Percentiles rank a stretch among this genome's conserved stretches.
These are phyloP conservation scores for Linnemannia exigua DNA, from an alignment of 192 early-diverging fungal species.

Conservation along the genomic window DNA sequence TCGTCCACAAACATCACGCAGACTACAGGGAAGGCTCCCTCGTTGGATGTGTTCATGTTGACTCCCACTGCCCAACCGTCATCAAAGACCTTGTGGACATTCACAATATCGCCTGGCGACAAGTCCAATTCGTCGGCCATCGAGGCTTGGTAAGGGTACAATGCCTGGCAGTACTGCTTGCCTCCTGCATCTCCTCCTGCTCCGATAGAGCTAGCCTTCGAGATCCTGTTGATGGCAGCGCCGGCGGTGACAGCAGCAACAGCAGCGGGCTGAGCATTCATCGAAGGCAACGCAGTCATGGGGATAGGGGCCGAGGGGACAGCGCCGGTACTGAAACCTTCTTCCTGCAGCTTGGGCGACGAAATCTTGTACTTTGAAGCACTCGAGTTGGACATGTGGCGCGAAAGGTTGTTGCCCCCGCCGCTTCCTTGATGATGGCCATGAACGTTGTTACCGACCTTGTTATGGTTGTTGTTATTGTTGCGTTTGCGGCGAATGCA, in stretches of 20 bases:
- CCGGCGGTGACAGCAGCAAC: constrained; percentile 11
- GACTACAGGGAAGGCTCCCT: constrained; percentile 90
- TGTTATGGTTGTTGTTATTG: constrained; percentile 5
- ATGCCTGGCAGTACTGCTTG: constrained; percentile 45
- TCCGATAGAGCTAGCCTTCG: constrained; percentile 18
- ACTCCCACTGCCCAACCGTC: constrained; percentile 93
- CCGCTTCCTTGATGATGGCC: not conserved
- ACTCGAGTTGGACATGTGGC: constrained; percentile 43
- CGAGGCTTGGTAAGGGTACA: constrained; percentile 74
- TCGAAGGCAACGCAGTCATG: constrained; percentile 43
- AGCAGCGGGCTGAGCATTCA: not conserved
- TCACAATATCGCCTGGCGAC: constrained; percentile 77
- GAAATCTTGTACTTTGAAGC: constrained; percentile 47
- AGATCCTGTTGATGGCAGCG: constrained; percentile 5
- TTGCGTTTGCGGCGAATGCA: constrained; percentile 26
- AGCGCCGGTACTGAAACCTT: constrained; percentile 25
- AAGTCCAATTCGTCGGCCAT: constrained; percentile 85
- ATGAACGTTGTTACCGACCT: not conserved
- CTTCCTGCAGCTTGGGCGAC: constrained; percentile 52
- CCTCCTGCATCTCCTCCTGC: constrained; percentile 17
- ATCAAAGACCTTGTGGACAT: constrained; percentile 80
- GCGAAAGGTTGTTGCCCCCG: constrained; percentile 15
- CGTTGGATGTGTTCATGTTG: constrained; percentile 76
- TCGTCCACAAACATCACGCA: constrained; percentile 71
- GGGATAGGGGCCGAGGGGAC: constrained; percentile 35